A percentile compares a stretch with the other conserved stretches of the same genome.
Evolutionary conservation across 441 rosid genomes (phyloP).

Genomic region (Breynia disticha): DNA sequence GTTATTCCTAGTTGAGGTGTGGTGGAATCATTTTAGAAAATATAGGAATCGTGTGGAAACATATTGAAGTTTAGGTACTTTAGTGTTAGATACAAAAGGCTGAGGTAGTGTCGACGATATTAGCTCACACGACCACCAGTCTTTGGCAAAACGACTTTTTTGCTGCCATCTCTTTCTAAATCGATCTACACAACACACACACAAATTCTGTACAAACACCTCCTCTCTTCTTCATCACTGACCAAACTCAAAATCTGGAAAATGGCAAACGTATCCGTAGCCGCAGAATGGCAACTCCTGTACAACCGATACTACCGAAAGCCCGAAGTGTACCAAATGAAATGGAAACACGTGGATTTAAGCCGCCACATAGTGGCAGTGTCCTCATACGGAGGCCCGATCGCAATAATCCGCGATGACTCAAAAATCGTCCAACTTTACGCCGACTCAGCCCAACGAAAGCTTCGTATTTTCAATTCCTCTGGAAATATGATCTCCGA

Average conservation of each 20-base stretch:
- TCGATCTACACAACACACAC: no score
- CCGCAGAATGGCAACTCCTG: slow-evolving; percentile 99
- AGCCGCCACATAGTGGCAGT: slow-evolving; percentile 89
- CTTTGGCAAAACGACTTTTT: no score
- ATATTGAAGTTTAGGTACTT: no score
- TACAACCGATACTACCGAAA: slow-evolving; percentile 80
- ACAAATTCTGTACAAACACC: no score
- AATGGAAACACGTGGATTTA: slow-evolving; percentile 84
- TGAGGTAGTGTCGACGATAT: no score
- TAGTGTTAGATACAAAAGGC: no score
- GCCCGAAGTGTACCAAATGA: slow-evolving; percentile 78
- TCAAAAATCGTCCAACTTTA: slow-evolving; percentile 96
- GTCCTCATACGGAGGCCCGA: slow-evolving; percentile 89
- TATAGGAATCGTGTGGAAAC: no score
- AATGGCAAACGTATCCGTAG: slow-evolving; percentile 94
- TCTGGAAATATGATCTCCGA: slow-evolving; percentile 75
- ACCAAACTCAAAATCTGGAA: neutral
- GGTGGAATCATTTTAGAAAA: no score
- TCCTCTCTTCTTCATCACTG: no score
- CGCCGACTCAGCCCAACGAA: slow-evolving; percentile 90
- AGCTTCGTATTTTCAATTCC: slow-evolving; percentile 85
- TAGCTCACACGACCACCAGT: no score
- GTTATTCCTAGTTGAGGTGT: no score
- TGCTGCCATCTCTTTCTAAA: no score
- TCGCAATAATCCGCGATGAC: slow-evolving; percentile 93